Conservation (phyloP, 768 basidiomycete genomes). For the Xerocomellus dryophilus region DNA sequence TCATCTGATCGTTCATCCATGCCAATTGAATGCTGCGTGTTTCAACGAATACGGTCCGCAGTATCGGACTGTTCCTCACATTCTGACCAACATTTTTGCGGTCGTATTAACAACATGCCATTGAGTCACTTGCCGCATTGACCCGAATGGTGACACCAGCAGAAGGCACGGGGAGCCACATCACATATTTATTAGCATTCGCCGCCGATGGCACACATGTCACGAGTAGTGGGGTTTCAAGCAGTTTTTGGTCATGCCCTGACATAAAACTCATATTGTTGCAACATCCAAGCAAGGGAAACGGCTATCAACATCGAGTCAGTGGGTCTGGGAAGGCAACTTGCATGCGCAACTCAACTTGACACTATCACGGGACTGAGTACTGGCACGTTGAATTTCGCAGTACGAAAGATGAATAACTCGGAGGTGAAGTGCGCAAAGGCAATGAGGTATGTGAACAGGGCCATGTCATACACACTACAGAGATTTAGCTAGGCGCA, state of each 20-base stretch:
- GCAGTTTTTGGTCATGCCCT: slow-evolving; percentile 24
- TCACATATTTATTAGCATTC: slow-evolving; percentile 2
- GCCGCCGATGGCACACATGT: not conserved
- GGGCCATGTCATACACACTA: slow-evolving; percentile 87
- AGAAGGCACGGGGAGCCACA: not conserved
- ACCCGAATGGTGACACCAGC: slow-evolving; percentile 6
- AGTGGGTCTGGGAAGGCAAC: not conserved
- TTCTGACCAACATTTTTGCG: not conserved
- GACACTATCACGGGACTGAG: slow-evolving; percentile 81
- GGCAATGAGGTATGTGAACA: slow-evolving; percentile 87
- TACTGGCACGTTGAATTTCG: slow-evolving; percentile 56
- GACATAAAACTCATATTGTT: slow-evolving; percentile 80
- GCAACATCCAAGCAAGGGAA: slow-evolving; percentile 82
- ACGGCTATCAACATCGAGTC: slow-evolving; percentile 41
- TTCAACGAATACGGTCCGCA: slow-evolving; percentile 9
- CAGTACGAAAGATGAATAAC: slow-evolving; percentile 75
- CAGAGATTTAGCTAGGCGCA: slow-evolving; percentile 10
- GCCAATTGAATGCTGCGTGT: slow-evolving; percentile 4
- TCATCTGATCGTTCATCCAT: not conserved
- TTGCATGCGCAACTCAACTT: slow-evolving; percentile 52
- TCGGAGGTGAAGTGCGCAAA: slow-evolving; percentile 89
- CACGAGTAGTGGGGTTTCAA: not conserved
- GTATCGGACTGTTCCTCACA: not conserved
- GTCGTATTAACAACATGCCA: not conserved
- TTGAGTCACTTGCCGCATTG: slow-evolving; percentile 1